These are phyloP conservation scores for Solanum chiquidenum DNA, from an alignment of 257 asterid species.

Conservation along the genomic window DNA sequence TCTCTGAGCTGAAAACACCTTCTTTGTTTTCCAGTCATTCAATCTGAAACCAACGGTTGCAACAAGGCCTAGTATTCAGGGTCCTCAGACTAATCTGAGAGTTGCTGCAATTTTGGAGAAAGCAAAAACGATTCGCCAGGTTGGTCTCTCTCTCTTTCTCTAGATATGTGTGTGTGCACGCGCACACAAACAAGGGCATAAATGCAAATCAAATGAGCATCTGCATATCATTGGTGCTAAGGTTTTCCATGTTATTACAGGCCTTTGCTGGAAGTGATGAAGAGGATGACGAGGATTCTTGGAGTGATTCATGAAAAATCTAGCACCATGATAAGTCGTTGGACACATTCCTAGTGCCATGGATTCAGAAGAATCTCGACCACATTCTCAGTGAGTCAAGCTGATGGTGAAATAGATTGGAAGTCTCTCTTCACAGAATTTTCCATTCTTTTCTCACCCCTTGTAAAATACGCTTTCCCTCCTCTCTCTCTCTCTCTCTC, in stretches of 20 bases:
- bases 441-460: not conserved
- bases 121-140: conserved; percentile 93
- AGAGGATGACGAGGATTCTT: conserved; percentile 64
- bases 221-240: not conserved
- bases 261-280: conserved; percentile 89
- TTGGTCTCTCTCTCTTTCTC: conserved; percentile 12
- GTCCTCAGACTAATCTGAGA: conserved; percentile 63
- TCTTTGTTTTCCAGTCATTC: conserved; percentile 53
- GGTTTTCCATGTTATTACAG: conserved; percentile 25
- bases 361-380: not conserved
- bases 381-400: not conserved
- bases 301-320: conserved; percentile 63
- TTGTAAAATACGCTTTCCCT: not conserved
- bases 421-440: not conserved
- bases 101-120: conserved; percentile 82
- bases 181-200: not conserved
- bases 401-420: not conserved
- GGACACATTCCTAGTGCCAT: not conserved
- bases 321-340: not conserved
- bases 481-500: not conserved
- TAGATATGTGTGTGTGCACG: not conserved
- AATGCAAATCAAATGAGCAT: not conserved
- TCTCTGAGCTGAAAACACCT: conserved; percentile 8
- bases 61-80: conserved; percentile 60
- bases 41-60: conserved; percentile 64